phyloP scores from a whole-genome alignment of 148 eudicot genomes.

The Rhododendron williamsianum region DNA sequence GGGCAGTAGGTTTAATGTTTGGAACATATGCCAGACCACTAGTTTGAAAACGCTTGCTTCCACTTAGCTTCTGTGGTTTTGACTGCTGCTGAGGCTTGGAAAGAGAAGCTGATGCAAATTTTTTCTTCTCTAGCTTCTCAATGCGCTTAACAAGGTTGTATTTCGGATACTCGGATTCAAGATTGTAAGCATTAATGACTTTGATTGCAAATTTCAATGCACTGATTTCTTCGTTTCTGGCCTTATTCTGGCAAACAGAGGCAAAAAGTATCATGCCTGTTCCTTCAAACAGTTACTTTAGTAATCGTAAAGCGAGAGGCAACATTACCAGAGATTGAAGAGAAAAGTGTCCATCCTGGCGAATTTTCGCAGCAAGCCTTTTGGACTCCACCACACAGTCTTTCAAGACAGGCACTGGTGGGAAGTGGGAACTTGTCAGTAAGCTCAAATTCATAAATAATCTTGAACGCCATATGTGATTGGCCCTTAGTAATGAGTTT shows the following conservation, averaged over 20 bases:
- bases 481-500: constrained; percentile 30
- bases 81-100: constrained; percentile 12
- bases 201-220: constrained; percentile 32
- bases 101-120: constrained; percentile 9
- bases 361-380: constrained; percentile 16
- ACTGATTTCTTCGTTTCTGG: constrained; percentile 24
- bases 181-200: constrained; percentile 24
- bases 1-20: constrained; percentile 16
- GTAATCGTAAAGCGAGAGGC: neutral
- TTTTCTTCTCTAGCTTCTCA: constrained; percentile 29
- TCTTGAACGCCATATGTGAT: constrained; percentile 32
- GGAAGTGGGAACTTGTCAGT: constrained; percentile 38
- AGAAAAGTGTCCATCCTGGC: constrained; percentile 16
- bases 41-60: constrained; percentile 17
- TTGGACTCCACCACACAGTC: constrained; percentile 24
- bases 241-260: constrained; percentile 23
- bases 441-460: constrained; percentile 27
- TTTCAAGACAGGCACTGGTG: constrained; percentile 34
- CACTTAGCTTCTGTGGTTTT: constrained; percentile 18
- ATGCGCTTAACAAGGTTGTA: constrained; percentile 21
- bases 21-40: constrained; percentile 4
- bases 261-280: neutral
- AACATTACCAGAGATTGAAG: constrained; percentile 21
- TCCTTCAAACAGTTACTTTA: neutral
- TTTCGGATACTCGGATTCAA: constrained; percentile 32